Evolutionary conservation across 1,284 basidiomycete species (phyloP).

Genomic region (Retiboletus flavoniger): DNA sequence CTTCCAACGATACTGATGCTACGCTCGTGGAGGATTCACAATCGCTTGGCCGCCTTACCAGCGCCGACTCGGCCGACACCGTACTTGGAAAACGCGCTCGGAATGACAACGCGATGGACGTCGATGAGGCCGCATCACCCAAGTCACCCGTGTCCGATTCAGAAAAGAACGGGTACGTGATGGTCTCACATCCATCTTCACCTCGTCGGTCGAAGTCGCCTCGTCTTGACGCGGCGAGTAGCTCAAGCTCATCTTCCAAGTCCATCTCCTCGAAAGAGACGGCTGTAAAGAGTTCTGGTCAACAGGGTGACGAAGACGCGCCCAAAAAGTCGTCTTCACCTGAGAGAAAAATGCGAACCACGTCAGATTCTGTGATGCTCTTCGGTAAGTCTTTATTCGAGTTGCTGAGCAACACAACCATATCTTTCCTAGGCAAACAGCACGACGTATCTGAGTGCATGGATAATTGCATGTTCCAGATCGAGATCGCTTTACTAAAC

Average conservation of each 20-base stretch:
- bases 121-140: slow-evolving; percentile 42
- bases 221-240: slow-evolving; percentile 31
- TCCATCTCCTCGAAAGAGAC: slow-evolving; percentile 46
- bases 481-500: slow-evolving; percentile 86
- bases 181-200: slow-evolving; percentile 44
- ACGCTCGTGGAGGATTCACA: slow-evolving; percentile 77
- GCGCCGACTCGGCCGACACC: slow-evolving; percentile 43
- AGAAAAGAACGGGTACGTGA: slow-evolving; percentile 51
- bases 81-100: slow-evolving; percentile 74
- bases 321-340: slow-evolving; percentile 60
- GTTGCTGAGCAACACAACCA: neutral
- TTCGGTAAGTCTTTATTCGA: slow-evolving; percentile 61
- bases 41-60: slow-evolving; percentile 29
- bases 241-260: slow-evolving; percentile 33
- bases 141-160: slow-evolving; percentile 34
- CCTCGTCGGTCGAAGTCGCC: slow-evolving; percentile 41
- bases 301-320: slow-evolving; percentile 24
- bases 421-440: slow-evolving; percentile 67
- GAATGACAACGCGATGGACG: slow-evolving; percentile 51
- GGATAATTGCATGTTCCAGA: slow-evolving; percentile 99
- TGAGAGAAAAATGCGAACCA: slow-evolving; percentile 54
- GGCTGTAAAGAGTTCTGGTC: slow-evolving; percentile 29
- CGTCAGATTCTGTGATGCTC: slow-evolving; percentile 80
- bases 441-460: slow-evolving; percentile 99
- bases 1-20: slow-evolving; percentile 81